Evolutionary conservation across 306 rosid species (phyloP), one percentile per base, ranked within the genome.

Genomic region (Lotus japonicus): DNA sequence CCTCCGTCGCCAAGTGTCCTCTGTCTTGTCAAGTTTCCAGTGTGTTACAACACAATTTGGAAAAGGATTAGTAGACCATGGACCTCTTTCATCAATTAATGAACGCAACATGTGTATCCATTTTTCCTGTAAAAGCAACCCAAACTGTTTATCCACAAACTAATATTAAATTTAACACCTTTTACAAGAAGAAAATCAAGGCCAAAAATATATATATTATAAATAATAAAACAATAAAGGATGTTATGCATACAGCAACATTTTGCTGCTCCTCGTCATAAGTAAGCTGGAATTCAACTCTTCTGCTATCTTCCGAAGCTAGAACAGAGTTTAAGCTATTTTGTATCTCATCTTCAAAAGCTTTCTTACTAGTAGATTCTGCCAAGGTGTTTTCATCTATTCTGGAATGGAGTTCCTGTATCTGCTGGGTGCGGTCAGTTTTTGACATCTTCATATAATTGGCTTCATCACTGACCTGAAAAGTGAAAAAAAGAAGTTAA

Each of bases 11-110:
- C 89, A 88, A 23, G 69, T 71, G 74, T 94, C 97, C 79, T 94
- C 98, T 58, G 87, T 88, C 90, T 94, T 94, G 80, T 94, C 97
- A 66, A 90, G 96, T 78, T 94, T 94, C 98, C 98, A 94, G 78
- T 82, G 89, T 66, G 85, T 85, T 44, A 79, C 68, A 77, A 84
- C 68, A 82, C 58, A 52, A 81, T 86, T 86, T 70, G 97, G 95
- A 79, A 85, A 90, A 63, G 88, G 92, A 61, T 86, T 90, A 18
- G 97, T 80, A 77, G 97, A 94, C 98, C 98, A 94, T 2, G 98
- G 96, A 76, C 98, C 98, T 72, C 98, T 87, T 84, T 94, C 98
- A 76, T 94, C 98, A 77, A 85, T 94, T 79, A 94, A 81, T 77
- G 97, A 84, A 28, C 98, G 98, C 74, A 88, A 90, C 84, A 90